Conservation (phyloP, 179 eudicot species). For the Patellifolia procumbens region DNA sequence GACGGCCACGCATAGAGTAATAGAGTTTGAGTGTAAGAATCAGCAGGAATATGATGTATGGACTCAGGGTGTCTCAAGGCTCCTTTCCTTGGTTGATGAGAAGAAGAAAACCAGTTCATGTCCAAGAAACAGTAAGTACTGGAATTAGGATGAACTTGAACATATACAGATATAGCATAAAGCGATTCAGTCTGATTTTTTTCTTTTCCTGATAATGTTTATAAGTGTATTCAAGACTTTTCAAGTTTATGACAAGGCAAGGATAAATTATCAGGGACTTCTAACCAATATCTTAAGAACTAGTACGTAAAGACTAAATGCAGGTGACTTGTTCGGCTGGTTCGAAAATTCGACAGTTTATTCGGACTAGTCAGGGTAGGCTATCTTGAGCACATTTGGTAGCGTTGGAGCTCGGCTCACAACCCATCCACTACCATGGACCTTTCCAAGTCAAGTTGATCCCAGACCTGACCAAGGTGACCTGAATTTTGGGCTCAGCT, state of each 20-base stretch:
- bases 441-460: no score
- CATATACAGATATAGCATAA: constrained; percentile 10
- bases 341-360: no score
- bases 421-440: no score
- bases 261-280: not conserved
- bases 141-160: constrained; percentile 24
- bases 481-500: no score
- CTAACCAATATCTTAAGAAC: no score
- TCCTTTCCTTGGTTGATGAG: constrained; percentile 51
- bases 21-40: constrained; percentile 74
- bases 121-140: constrained; percentile 29
- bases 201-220: not conserved
- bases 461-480: no score
- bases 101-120: constrained; percentile 26
- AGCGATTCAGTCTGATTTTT: not conserved
- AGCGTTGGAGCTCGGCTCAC: no score
- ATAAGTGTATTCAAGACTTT: not conserved
- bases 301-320: no score
- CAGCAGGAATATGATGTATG: constrained; percentile 63
- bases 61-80: constrained; percentile 77
- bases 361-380: no score
- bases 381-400: no score
- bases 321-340: no score
- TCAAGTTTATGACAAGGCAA: constrained; percentile 7
- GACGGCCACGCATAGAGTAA: constrained; percentile 58